These are phyloP conservation scores for Pseudopyrenochaeta lycopersici DNA, from an alignment of 2,329 filamentous ascomycete genomes.

Conservation along the genomic window DNA sequence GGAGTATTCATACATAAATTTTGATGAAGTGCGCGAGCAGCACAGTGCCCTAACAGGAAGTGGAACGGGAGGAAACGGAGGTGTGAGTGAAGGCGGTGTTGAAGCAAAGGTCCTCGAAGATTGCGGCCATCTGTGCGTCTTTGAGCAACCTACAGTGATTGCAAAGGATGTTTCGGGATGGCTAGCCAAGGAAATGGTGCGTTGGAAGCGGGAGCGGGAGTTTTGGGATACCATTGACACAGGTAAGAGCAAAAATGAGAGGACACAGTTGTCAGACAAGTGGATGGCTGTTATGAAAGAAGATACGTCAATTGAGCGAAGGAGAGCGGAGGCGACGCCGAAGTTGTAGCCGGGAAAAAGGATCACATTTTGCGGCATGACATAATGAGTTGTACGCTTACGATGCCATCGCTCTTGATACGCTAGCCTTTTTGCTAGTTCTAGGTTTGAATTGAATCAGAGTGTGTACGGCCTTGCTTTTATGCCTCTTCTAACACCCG, in stretches of 20 bases:
- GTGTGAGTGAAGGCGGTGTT: conserved; percentile 14
- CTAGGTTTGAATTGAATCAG: no score
- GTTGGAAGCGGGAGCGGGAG: conserved; percentile 22
- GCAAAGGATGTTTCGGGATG: conserved; percentile 14
- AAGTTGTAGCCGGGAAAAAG: neutral
- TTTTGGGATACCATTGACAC: conserved; percentile 19
- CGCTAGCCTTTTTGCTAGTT: no score
- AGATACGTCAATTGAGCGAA: conserved; percentile 5
- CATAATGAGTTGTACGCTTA: no score
- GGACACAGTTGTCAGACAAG: conserved; percentile 19
- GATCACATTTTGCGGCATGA: neutral
- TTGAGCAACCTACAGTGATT: conserved; percentile 17
- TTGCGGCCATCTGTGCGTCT: conserved; percentile 15
- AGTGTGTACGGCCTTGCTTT: no score
- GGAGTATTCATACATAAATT: conserved; percentile 22
- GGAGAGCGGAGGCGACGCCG: neutral
- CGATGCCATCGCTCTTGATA: no score
- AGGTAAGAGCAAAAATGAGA: conserved; percentile 23
- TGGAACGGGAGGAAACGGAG: conserved; percentile 22
- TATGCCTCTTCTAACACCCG: no score
- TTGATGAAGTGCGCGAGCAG: conserved; percentile 11
- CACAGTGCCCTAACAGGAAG: conserved; percentile 11
- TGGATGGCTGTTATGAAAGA: conserved; percentile 18
- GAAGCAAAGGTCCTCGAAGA: conserved; percentile 16
- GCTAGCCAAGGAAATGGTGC: conserved; percentile 17